Evolutionary conservation across 2,329 filamentous ascomycete genomes (phyloP).

Genomic region (Fusarium drepaniforme): DNA sequence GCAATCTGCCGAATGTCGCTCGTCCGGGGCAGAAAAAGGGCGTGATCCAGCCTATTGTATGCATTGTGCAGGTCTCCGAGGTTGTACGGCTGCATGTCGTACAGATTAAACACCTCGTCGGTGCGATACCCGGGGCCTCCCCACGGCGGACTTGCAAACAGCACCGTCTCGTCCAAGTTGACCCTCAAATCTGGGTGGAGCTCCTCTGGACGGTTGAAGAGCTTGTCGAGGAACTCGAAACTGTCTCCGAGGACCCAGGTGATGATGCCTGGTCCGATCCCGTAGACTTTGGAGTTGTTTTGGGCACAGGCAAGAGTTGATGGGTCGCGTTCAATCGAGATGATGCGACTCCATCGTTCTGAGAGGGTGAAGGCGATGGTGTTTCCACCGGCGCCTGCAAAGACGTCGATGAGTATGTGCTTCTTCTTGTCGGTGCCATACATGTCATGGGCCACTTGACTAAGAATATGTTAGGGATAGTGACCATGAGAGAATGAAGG

Average conservation of each 20-base stretch:
- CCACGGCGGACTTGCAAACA: constrained; percentile 73
- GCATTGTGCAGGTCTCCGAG: constrained; percentile 71
- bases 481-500: background rate
- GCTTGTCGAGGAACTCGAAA: constrained; percentile 76
- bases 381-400: constrained; percentile 93
- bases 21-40: constrained; percentile 87
- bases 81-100: constrained; percentile 89
- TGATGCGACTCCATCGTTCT: constrained; percentile 82
- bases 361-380: constrained; percentile 92
- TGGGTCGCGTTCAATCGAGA: constrained; percentile 88
- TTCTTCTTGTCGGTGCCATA: constrained; percentile 66
- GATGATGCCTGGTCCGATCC: constrained; percentile 77
- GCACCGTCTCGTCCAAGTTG: constrained; percentile 56
- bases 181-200: constrained; percentile 55
- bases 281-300: constrained; percentile 90
- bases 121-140: constrained; percentile 68
- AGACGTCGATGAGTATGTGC: constrained; percentile 84
- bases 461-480: constrained; percentile 45
- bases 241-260: constrained; percentile 91
- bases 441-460: constrained; percentile 82
- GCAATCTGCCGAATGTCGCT: constrained; percentile 87
- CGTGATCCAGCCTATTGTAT: constrained; percentile 71
- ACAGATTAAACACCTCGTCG: constrained; percentile 82
- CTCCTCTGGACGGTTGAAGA: constrained; percentile 51
- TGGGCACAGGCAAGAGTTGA: constrained; percentile 89